Evolutionary conservation across 2,329 filamentous ascomycete species (phyloP), one percentile per base, ranked within the genome.

Genomic region (Ascochyta fabae): DNA sequence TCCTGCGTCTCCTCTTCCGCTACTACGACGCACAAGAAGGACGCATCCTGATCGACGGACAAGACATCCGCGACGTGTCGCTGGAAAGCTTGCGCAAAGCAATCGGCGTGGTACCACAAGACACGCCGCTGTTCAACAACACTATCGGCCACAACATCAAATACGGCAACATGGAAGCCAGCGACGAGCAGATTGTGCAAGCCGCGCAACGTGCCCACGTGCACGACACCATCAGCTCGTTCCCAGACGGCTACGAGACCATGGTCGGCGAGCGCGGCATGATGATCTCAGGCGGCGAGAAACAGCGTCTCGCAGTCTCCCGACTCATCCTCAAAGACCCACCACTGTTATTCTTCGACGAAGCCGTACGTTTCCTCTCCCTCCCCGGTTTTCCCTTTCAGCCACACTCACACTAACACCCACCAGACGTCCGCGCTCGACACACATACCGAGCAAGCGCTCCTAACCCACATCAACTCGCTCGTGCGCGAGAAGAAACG

Each of bases 211-310:
- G 92, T 49, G 94, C 95, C 2, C 87, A 88, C 53, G 92, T 99
- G 54, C 89, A 97, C 75, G 88, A 95, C 19, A 74, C 67, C 40
- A 91, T 89, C 47, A 80, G 84, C 51, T 81, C 80, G n/a, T 88
- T 96, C 73, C 92, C 91, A 1, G 88, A 93, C n/a, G 91, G 92
- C 15, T 96, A 98, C 74, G 78, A 88, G 22, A 98, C 95, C 19
- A 92, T 89, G 76, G 95, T 98, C 24, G 94, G 94, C 48, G 94
- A 97, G 79, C 85, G 94, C 42, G 93, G 93, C 1, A 88, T 97
- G 85, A 97, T 97, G 93, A 96, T 97, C 40, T 96, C 91, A 0
- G 93, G 91, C 2, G 93, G 93, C 29, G 94, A 97, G 79, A 97
- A 97, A 77, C 93, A 97, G 77, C 86, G 93, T 3, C 80, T 97